These are phyloP conservation scores for Candida montana DNA, from an alignment of 805 yeast species.

Conservation along the genomic window DNA sequence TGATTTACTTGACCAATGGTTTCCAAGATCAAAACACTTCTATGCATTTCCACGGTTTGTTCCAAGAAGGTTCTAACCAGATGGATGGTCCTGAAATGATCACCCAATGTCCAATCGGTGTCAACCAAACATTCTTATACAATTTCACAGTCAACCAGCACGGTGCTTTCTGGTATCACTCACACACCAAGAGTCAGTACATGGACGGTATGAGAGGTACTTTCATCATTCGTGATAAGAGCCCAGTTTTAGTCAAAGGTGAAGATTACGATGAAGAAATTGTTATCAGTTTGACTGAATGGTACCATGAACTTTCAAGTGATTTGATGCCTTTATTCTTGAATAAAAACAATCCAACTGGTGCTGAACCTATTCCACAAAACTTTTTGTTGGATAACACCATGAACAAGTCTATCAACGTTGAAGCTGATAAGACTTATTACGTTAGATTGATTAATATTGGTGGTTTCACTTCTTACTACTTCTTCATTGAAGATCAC, in stretches of 20 bases:
- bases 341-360: conserved; percentile 82
- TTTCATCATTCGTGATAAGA: conserved; percentile 53
- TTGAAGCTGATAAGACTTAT: conserved; percentile 83
- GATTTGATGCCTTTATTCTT: conserved; percentile 52
- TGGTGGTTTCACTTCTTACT: conserved; percentile 92
- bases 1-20: conserved; percentile 35
- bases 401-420: conserved; percentile 66
- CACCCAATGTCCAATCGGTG: conserved; percentile 43
- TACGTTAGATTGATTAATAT: conserved; percentile 72
- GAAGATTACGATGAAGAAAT: conserved; percentile 74
- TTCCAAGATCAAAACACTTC: conserved; percentile 41
- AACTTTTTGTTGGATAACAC: conserved; percentile 76
- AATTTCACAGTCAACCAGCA: conserved; percentile 36
- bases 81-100: conserved; percentile 47
- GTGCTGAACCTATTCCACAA: conserved; percentile 97
- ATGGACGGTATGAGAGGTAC: conserved; percentile 47
- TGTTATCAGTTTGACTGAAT: conserved; percentile 65
- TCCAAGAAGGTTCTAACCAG: conserved; percentile 40
- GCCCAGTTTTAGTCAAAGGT: conserved; percentile 47
- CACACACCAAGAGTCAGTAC: conserved; percentile 42
- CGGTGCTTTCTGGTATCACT: conserved; percentile 55
- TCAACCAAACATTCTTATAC: conserved; percentile 38
- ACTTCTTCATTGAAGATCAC: conserved; percentile 85
- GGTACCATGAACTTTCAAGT: conserved; percentile 68
- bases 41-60: conserved; percentile 50